Conservation (phyloP, 805 yeast species). For the Yarrowia sp. region DNA sequence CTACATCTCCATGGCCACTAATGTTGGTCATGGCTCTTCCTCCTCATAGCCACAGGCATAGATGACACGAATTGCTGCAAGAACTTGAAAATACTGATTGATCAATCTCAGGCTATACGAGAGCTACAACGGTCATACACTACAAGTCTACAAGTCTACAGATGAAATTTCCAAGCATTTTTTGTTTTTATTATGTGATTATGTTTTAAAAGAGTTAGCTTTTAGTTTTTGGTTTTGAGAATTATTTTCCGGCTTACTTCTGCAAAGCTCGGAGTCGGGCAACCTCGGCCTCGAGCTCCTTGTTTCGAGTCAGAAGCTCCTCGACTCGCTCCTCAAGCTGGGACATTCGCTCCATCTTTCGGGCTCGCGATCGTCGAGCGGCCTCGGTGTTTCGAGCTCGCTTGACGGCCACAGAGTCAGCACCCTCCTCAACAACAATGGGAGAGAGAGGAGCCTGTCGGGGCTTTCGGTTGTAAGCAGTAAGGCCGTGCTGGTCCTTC, state of each 20-base stretch:
- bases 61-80: too few relatives aligned
- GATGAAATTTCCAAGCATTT: conserved; percentile 11
- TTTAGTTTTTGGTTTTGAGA: conserved; percentile 27
- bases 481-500: conserved; percentile 76
- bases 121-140: too few relatives aligned
- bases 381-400: conserved; percentile 96
- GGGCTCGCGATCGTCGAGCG: conserved; percentile 92
- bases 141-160: too few relatives aligned
- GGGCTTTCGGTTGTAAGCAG: conserved; percentile 78
- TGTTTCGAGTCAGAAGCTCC: conserved; percentile 63
- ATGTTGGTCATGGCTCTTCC: too few relatives aligned
- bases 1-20: too few relatives aligned
- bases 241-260: conserved; percentile 8
- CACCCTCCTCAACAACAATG: conserved; percentile 59
- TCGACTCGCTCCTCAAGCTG: conserved; percentile 81
- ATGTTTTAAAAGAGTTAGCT: conserved; percentile 36
- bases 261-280: conserved; percentile 53
- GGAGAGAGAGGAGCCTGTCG: conserved; percentile 76
- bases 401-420: conserved; percentile 76
- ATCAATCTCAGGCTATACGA: too few relatives aligned
- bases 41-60: too few relatives aligned
- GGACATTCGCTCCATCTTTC: conserved; percentile 86
- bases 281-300: conserved; percentile 68
- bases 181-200: conserved; percentile 2
- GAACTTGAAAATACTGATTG: too few relatives aligned